Evolutionary conservation across 2,329 filamentous ascomycete genomes (phyloP), one percentile per base, ranked within the genome.

Genomic region (Epichloe hybrida): DNA sequence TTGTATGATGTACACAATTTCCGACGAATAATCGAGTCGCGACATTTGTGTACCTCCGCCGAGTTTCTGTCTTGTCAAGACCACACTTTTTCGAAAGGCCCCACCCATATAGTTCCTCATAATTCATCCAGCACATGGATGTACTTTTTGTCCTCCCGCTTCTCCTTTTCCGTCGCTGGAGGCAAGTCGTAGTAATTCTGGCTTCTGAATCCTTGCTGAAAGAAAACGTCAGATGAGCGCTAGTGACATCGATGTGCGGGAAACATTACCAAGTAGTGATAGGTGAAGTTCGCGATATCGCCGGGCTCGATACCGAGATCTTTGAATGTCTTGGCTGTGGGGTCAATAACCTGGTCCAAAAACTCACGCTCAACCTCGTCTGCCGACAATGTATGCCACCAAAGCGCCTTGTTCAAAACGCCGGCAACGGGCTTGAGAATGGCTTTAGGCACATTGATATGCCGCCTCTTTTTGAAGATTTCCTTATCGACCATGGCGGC

Each of bases 101-200:
- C 9, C 5, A 37, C 15, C 5, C 20, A 6, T n/a, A 27, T 5
- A 7, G 8, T 34, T 39, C 15, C 21, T 49, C 83, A 93, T 76
- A 89, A 80, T 68, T 93, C 84, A 66, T 95, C 88, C 64, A 88
- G 73, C 54, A 98, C 90, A 68, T 98, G 93, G 67, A 97, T 73
- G 68, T 95, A 98, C 76, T 96, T 93, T 79, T 84, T 93, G 71
- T 97, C 90, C 69, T 97, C 90, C 61, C 80, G 78, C 78, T 83
- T 93, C 77, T 98, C 93, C 69, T 85, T 86, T 73, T 96, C 91
- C 36, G 91, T 96, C 62, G 91, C 84, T 46, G 93, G 91, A 48
- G 93, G 93, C 58, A 97, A 77, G 66, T 98, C 91, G 69, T 94
- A 95, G 79, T 84, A 93, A 62, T 83, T 80, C 52, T 85, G 80